A percentile compares a stretch with the other conserved stretches of the same genome.
Conservation (phyloP, 352 stramenopile species). For the Pythium brachiatum region DNA sequence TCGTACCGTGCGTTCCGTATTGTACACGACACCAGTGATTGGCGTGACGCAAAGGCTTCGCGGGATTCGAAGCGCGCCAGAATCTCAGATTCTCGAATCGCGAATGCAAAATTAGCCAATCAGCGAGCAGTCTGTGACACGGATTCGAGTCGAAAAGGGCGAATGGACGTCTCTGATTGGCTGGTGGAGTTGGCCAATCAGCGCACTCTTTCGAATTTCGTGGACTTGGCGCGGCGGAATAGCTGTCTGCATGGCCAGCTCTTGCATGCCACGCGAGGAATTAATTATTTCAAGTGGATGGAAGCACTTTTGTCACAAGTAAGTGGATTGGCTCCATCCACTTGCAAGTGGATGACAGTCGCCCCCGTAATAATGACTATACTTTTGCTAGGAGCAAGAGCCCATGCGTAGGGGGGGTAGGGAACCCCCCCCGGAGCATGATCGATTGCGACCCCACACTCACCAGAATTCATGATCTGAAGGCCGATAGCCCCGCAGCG, state of each 20-base stretch:
- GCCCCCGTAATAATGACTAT: too few species aligned
- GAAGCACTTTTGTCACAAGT: too few species aligned
- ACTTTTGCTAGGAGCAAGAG: too few species aligned
- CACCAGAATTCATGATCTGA: too few species aligned
- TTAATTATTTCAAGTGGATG: too few species aligned
- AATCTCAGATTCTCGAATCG: constrained; percentile 14
- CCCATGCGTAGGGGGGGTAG: too few species aligned
- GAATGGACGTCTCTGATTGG: constrained; percentile 14
- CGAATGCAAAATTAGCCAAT: constrained; percentile 3
- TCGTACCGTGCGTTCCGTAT: neutral
- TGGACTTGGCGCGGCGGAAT: constrained; percentile 9
- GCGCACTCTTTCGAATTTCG: constrained; percentile 4
- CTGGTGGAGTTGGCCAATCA: constrained; percentile 8
- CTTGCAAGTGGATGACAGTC: too few species aligned
- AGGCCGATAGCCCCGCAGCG: too few species aligned
- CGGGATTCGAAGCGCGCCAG: constrained; percentile 2
- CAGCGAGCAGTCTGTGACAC: constrained; percentile 4
- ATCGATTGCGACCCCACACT: too few species aligned
- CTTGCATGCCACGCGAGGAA: neutral
- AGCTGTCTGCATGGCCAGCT: neutral
- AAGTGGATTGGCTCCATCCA: too few species aligned
- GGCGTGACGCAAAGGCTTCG: neutral
- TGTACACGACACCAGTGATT: neutral
- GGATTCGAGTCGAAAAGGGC: neutral
- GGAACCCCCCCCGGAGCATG: too few species aligned